Base-by-base conservation (phyloP, 352 stramenopile species). In the Globisporangium camurandrum region DNA sequence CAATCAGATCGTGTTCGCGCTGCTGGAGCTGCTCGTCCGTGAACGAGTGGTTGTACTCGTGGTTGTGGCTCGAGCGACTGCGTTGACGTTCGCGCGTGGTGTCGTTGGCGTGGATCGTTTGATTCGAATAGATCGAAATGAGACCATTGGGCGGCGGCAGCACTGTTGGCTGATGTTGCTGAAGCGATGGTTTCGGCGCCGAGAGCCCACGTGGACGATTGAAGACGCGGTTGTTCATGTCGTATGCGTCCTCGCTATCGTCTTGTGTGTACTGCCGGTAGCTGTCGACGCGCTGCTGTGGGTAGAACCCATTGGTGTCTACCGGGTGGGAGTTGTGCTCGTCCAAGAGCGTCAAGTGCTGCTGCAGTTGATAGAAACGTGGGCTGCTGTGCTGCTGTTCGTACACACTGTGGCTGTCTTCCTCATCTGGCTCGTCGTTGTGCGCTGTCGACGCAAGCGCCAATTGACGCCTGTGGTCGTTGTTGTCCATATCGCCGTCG, bases 21-120 rank as follows among this genome's bases (percentile, higher is more conserved):
- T 81, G 66, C 44, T 66, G 74, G n/a, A 83, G 70, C 8, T 74
- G 77, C 52, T 86, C 71, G 23, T 86, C 77, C 9, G 62, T 75
- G 28, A 86, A 51, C 22, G 54, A 53, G 38, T 86, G 44, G 62
- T n/a, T 73, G 66, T 82, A 84, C 49, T 69, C 49, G 4, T 23
- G 24, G 31, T 30, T 19, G 62, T 23, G 71, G 66, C 17, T 56
- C 44, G 47, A 56, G 31, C 45, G 44, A 30, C 56, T 63, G 16
- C 34, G 56, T 10, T 39, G 28, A 27, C 55, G 51, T 19, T 56
- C 26, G 22, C 45, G 39, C 17, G 52, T 41, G 4, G 31, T 36
- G 4, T 60, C 56, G 0, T 34, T n/a, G 26, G 58, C 40, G n/a
- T n/a, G n/a, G n/a, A n/a, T n/a, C n/a, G n/a, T n/a, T n/a, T n/a